Conservation (phyloP, 2,329 filamentous ascomycete species). For the Botryotinia convoluta region DNA sequence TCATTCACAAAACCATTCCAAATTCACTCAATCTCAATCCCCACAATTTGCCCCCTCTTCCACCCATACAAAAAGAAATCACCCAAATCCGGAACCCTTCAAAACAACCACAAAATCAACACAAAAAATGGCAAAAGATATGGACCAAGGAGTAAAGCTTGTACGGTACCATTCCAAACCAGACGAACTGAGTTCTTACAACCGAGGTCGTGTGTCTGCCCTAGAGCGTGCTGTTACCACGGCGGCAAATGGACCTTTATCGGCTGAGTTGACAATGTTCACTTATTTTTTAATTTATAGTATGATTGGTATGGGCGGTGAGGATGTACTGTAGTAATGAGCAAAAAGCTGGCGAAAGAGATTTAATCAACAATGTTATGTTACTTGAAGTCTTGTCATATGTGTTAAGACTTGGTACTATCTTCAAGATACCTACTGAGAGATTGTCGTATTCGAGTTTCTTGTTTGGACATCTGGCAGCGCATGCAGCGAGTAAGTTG, state of each 20-base stretch:
- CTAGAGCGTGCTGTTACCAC: conserved; percentile 9
- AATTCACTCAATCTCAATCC: neutral
- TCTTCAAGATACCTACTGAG: no score
- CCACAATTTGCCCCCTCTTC: neutral
- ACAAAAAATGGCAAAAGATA: conserved; percentile 1
- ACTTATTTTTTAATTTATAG: neutral
- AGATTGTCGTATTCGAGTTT: no score
- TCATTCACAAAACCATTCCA: neutral
- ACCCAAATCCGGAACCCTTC: neutral
- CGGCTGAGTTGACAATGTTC: neutral
- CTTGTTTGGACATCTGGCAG: no score
- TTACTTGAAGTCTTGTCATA: no score
- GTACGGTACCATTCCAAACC: neutral
- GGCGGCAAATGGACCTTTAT: conserved; percentile 11
- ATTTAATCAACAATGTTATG: no score
- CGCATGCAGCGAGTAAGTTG: no score
- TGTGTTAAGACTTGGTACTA: no score
- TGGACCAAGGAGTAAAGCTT: neutral
- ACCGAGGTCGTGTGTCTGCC: conserved; percentile 3
- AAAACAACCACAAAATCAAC: neutral
- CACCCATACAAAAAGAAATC: rapidly evolving
- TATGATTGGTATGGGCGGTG: neutral
- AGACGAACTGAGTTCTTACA: conserved; percentile 7
- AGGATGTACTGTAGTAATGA: neutral
- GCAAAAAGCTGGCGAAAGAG: no score